phyloP scores from a whole-genome alignment of 164 flowering plant genomes.

The Berberis vulgaris region DNA sequence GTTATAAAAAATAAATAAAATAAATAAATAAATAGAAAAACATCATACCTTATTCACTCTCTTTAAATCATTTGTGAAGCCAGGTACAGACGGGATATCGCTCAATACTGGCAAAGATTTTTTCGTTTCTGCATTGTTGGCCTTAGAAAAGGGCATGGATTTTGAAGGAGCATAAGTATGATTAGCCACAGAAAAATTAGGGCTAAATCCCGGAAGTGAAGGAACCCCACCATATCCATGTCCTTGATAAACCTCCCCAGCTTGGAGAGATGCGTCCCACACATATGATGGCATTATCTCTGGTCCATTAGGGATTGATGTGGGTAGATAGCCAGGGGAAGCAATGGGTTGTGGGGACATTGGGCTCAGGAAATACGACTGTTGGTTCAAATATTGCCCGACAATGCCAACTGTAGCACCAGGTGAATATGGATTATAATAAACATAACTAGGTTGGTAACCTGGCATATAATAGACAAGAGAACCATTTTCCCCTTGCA shows the following conservation, averaged over 20 bases:
- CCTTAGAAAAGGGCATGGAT: constrained; percentile 13
- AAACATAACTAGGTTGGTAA: constrained; percentile 31
- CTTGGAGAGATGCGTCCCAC: constrained; percentile 36
- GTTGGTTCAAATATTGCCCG: constrained; percentile 39
- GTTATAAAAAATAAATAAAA: too few relatives aligned
- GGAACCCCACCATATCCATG: constrained; percentile 23
- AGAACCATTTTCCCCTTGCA: constrained; percentile 48
- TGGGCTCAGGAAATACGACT: constrained; percentile 25
- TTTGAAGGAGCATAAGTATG: constrained; percentile 20
- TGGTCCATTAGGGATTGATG: constrained; percentile 30
- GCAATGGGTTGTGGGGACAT: constrained; percentile 25
- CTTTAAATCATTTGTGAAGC: constrained; percentile 26
- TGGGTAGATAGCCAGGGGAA: constrained; percentile 28
- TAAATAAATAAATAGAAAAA: background rate
- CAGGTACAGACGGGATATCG: constrained; percentile 21
- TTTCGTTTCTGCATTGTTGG: constrained; percentile 18
- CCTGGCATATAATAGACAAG: constrained; percentile 37
- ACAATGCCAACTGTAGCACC: constrained; percentile 31
- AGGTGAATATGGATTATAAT: constrained; percentile 30
- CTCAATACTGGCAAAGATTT: constrained; percentile 16
- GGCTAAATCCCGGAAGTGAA: constrained; percentile 18
- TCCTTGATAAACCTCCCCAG: constrained; percentile 25
- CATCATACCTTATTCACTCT: constrained; percentile 30
- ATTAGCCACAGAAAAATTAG: constrained; percentile 20
- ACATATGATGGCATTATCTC: constrained; percentile 27